Evolutionary conservation across 192 early-diverging fungal species (phyloP), one percentile per base, ranked within the genome.

Genomic region (Backusella australiensis): DNA sequence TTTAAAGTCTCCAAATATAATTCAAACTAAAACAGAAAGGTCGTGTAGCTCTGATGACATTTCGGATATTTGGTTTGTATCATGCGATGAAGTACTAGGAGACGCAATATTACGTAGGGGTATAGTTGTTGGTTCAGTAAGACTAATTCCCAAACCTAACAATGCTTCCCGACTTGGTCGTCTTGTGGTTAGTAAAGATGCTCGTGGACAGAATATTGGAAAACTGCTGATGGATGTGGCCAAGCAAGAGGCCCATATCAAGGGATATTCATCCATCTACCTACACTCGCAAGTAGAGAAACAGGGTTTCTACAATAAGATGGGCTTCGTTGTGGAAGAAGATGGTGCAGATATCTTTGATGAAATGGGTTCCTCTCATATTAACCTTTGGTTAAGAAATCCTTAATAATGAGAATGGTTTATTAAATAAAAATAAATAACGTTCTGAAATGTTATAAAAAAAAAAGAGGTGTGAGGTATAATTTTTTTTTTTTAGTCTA

Each of bases 151-250:
- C 12, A 63, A 29, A 63, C 23, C 8, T 63, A 23, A 63, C 23
- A 63, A 63, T 23, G 8, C 21, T 26, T 63, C 56, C 23, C 21
- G 56, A 63, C 56, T 63, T 23, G 56, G 56, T 29, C 56, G 56
- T 63, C 56, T 63, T 63, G 56, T 63, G 21, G 56, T 63, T 63
- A 63, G 56, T 63, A 63, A 63, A 63, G 56, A 63, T 4, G 23
- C 56, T 63, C 56, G 23, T 29, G 56, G 56, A 11, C 56, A 29
- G 8, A 23, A 63, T 1, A 4, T 29, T 29, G 23, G 56, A 63
- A 63, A 29, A 12, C 26, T 63, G 26, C 23, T 63, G 21, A 63
- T 63, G 56, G 23, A 63, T 12, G 11, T 29, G 3, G 23, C 23
- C 11, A 63, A 63, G 11, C 8, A 63, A 63, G 56, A 63, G 56